Evolutionary conservation across 352 stramenopile genomes (phyloP), one percentile per base, ranked within the genome.

Genomic region (Blastocystis sp.): DNA sequence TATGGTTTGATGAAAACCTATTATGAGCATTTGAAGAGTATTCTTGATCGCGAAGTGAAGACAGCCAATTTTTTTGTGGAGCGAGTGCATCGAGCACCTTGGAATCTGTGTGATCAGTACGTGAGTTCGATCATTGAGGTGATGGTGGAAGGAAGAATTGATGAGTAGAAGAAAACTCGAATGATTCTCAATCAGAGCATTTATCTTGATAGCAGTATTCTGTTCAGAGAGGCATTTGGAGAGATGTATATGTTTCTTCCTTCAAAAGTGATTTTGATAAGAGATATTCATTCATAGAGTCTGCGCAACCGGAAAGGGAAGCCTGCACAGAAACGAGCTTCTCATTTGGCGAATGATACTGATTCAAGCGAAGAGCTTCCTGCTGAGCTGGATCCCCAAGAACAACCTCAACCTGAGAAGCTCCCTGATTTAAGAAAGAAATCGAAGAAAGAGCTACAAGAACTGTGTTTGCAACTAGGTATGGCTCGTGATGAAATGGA

Each of bases 81-180:
- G 35, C 44, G 73, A 19, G 54, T 84, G 9, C 59, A 60, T 64
- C 73, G 73, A 13, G 59, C 73, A 1, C 30, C 73, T 7, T 84
- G 73, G 73, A 84, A 84, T n/a, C 51, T 84, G 44, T 54, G 44
- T 22, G 73, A 84, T 27, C 73, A 84, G 51, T 84, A 84, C 30
- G 59, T 84, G n/a, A 84, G 73, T 48, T 30, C 73, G 7, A 84
- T 84, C 53, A 84, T 84, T 57, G 73, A 84, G 56, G 73, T 84
- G 27, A 17, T 19, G 1, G 9, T 30, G 11, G 9, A 22, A 9
- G 6, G 6, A 9, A 11, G 17, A n/a, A 66, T 22, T 66, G 19
- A 84, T 37, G 48, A 24, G n/a, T 84, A 84, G 73, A 53, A 53
- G 33, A 84, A 84, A 30, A 84, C 73, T 30, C 73, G 73, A 37